Evolutionary conservation across 305 asterid genomes (phyloP).

Genomic region (Solanum aculeatissimum): DNA sequence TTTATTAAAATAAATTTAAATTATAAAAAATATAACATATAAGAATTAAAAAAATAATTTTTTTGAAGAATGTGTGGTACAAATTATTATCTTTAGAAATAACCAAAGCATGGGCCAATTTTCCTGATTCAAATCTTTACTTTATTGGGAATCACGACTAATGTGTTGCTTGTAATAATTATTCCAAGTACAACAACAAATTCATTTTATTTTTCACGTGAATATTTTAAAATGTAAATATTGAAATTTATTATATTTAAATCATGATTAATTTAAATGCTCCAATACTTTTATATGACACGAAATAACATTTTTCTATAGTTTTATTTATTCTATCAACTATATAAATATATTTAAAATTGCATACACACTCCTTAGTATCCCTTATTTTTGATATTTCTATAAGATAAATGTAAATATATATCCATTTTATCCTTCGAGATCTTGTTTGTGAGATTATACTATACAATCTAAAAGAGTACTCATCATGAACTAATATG

Average conservation of each 20-base stretch:
- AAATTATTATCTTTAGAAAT: background rate
- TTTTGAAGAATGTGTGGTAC: background rate
- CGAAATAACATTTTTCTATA: background rate
- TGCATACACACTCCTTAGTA: no score
- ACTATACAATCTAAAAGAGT: no score
- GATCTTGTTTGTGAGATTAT: no score
- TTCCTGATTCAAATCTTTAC: background rate
- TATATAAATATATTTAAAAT: no score
- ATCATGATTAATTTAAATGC: background rate
- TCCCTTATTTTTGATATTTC: no score
- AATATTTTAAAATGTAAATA: background rate
- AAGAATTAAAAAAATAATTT: no score
- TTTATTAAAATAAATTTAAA: no score
- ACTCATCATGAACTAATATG: no score
- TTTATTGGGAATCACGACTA: background rate
- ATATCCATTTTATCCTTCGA: no score
- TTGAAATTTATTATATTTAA: background rate
- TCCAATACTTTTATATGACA: background rate
- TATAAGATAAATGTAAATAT: no score
- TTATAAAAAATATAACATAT: no score
- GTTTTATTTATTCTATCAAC: background rate
- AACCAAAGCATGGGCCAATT: background rate
- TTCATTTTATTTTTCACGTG: background rate
- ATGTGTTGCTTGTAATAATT: background rate
- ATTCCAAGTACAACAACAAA: background rate